Evolutionary conservation across 2,329 filamentous ascomycete species (phyloP), one percentile per base, ranked within the genome.

Genomic region (Daldinia eschscholtzii): DNA sequence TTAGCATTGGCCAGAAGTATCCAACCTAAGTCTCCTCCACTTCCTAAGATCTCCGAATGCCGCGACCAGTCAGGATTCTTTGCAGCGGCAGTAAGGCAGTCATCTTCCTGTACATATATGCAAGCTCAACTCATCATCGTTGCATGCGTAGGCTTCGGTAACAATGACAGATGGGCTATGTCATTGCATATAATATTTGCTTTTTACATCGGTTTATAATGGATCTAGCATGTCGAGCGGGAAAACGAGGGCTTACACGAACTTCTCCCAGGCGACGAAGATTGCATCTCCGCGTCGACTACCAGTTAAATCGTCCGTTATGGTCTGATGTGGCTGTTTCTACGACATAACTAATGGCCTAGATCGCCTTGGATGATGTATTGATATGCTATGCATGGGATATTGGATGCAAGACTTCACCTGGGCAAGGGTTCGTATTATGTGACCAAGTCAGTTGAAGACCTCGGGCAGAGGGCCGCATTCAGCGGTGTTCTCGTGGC

Each of bases 251-350:
- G 26, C 42, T 57, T 26, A 64, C 48, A 48, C 46, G 30, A 46
- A 50, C 35, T 57, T 58, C 18, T 44, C 61, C 61, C 52, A 53
- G 18, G 59, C 18, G 26, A 39, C 26, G 57, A 30, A 56, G 59
- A 63, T 42, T 48, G 20, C 37, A 65, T 60, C 39, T 56, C 63
- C 66, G 61, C 61, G 23, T 62, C 46, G 52, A 57, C 58, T 37
- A 53, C 61, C 59, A 63, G 59, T 61, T 56, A 67, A 53, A 57
- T 69, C 58, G 15, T 44, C 57, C 65, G 68, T 64, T 65, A 61
- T 76, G 75, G 74, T 65, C 74, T 76, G 73, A 76, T 75, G 73
- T 76, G 72, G 74, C 73, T 70, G 70, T 44, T 62, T 66, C 68
- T 62, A 63, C 63, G 57, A 72, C 68, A 68, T 63, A 67, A 46